Conservation (phyloP, 495 filamentous ascomycete species). For the Xylaria venustula region DNA sequence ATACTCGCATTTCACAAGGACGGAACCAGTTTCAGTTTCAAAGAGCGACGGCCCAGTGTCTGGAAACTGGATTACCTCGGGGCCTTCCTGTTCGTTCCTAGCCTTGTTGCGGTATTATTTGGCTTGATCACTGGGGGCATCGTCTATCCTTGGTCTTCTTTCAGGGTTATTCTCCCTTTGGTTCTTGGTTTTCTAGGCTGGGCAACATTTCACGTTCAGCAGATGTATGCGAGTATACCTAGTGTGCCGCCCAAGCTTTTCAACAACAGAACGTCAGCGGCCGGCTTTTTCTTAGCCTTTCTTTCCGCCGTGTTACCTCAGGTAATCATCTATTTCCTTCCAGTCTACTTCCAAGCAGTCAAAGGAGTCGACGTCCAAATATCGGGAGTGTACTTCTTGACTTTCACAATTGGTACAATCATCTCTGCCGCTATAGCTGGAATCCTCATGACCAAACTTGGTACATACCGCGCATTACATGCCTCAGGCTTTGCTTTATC, state of each 20-base stretch:
- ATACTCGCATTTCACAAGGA: neutral
- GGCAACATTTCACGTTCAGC: neutral
- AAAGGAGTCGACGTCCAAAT: neutral
- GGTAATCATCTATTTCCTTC: neutral
- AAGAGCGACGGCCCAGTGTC: neutral
- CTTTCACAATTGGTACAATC: neutral
- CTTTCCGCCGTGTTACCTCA: neutral
- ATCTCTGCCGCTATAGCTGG: neutral
- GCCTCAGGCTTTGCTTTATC: neutral
- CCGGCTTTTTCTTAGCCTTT: neutral
- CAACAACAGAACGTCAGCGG: neutral
- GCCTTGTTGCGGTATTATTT: neutral
- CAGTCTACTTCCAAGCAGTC: conserved; percentile 1
- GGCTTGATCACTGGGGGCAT: neutral
- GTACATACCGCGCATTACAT: neutral
- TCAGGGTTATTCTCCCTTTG: neutral
- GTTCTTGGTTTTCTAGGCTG: neutral
- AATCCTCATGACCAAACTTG: neutral
- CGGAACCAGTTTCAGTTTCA: too few relatives aligned
- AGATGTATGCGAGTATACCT: neutral
- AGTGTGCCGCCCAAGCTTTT: neutral
- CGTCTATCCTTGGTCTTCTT: neutral
- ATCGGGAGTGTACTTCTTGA: neutral
- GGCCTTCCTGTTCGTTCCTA: neutral
- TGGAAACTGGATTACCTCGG: neutral